Percentiles rank a stretch among this genome's conserved stretches.
Conservation (phyloP, 1,284 basidiomycete species). For the Tilletia walkeri region DNA sequence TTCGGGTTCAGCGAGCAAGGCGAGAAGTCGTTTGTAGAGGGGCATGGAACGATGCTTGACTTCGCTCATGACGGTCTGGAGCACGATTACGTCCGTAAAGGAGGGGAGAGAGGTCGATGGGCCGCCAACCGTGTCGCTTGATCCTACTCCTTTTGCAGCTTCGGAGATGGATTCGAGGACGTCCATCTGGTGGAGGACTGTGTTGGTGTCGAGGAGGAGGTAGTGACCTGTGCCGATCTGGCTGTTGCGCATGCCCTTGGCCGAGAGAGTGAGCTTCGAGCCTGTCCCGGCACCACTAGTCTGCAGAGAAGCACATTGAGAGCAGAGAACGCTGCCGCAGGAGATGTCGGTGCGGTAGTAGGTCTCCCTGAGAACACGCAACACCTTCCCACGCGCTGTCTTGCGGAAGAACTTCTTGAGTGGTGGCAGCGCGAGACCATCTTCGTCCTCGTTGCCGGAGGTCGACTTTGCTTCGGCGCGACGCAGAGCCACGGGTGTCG, state of each 20-base stretch:
- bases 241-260: conserved; percentile 32
- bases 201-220: conserved; percentile 90
- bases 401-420: conserved; percentile 61
- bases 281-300: conserved; percentile 45
- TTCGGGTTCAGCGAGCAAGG: conserved; percentile 50
- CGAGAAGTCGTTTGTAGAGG: conserved; percentile 68
- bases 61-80: conserved; percentile 95
- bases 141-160: neutral
- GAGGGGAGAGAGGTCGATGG: conserved; percentile 23
- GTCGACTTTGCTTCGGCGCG: conserved; percentile 26
- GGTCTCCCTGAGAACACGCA: conserved; percentile 91
- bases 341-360: conserved; percentile 89
- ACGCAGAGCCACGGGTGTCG: conserved; percentile 23
- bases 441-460: neutral
- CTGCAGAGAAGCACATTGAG: conserved; percentile 59
- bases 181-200: conserved; percentile 71
- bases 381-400: conserved; percentile 87
- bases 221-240: conserved; percentile 63
- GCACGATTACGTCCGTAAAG: conserved; percentile 64
- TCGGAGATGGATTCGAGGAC: conserved; percentile 27
- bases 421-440: neutral
- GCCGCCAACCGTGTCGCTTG: neutral
- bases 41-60: conserved; percentile 91
- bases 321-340: conserved; percentile 79
- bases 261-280: conserved; percentile 53